Evolutionary conservation across 768 basidiomycete species (phyloP).

Genomic region (Agaricus subrufescens): DNA sequence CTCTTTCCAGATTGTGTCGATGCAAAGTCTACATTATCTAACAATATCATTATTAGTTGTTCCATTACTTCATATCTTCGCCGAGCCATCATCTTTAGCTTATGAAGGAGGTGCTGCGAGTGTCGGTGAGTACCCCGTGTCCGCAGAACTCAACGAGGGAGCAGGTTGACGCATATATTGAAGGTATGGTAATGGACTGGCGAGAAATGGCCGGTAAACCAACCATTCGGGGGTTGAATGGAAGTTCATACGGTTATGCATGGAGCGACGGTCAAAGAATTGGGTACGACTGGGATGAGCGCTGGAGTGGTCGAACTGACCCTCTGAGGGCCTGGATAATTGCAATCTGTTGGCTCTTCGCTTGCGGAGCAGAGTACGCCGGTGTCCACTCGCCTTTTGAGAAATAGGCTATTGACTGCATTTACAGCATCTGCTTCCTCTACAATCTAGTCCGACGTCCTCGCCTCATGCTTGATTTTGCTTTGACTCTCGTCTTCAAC

Average conservation of each 20-base stretch:
- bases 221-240: slow-evolving; percentile 66
- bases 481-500: slow-evolving; percentile 84
- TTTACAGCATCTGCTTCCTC: slow-evolving; percentile 63
- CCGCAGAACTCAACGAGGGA: not conserved
- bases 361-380: slow-evolving; percentile 82
- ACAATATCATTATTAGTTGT: slow-evolving; percentile 81
- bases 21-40: slow-evolving; percentile 93
- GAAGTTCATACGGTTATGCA: slow-evolving; percentile 60
- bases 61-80: slow-evolving; percentile 69
- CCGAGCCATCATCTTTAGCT: slow-evolving; percentile 61
- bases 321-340: slow-evolving; percentile 88
- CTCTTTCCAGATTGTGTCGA: slow-evolving; percentile 71
- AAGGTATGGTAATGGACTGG: slow-evolving; percentile 97
- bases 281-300: slow-evolving; percentile 50
- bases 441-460: slow-evolving; percentile 88
- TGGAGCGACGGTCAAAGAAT: slow-evolving; percentile 82
- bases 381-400: slow-evolving; percentile 1
- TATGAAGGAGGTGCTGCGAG: slow-evolving; percentile 80
- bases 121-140: slow-evolving; percentile 49
- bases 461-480: slow-evolving; percentile 92
- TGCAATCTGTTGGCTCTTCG: slow-evolving; percentile 79
- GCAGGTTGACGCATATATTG: not conserved
- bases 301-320: slow-evolving; percentile 71
- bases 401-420: not conserved
- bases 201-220: slow-evolving; percentile 86